Base-by-base conservation (phyloP, 2,329 filamentous ascomycete genomes). In the Dactylellina cionopaga region DNA sequence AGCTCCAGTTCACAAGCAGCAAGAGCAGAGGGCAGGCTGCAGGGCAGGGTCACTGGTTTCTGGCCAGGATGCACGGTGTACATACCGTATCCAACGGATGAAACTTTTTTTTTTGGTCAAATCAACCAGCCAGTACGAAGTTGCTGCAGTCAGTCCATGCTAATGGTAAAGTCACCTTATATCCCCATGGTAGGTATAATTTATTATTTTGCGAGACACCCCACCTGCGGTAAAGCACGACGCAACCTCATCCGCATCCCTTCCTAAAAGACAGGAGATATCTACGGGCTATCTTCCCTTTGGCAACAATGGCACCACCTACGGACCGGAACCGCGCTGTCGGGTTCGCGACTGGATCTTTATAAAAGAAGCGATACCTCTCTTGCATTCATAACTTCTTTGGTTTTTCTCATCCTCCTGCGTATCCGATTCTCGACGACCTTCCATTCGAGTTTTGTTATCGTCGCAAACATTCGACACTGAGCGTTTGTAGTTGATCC, bases 101-200 rank as follows among this genome's bases (percentile, higher is more conserved):
- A 71, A 63, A 63, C 46, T 63, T n/a, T n/a, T n/a, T n/a, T n/a
- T n/a, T n/a, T 33, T 63, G 49, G 51, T 63, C 65, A 27, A 64
- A 46, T 63, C 56, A 71, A 62, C 46, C 39, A 56, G 58, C 51
- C 44, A 41, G 27, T 13, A n/a, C n/a, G n/a, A n/a, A n/a, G n/a
- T n/a, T n/a, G n/a, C n/a, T n/a, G n/a, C 44, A 63, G 56, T 63
- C 65, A 71, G 56, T 71, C 56, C 65, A 63, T 71, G 47, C 47
- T 63, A 71, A 63, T 71, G 65, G 65, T 51, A 51, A 71, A 71
- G 65, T 71, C 65, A 71, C 65, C 65, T 63, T 71, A 71, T 71
- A 63, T 54, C 39, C 56, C 65, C 65, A 71, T 71, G 65, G 65
- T 29, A 56, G 47, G 58, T 71, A 71, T 71, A 71, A 71, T 71